Conservation (phyloP, 768 basidiomycete species). For the Trichaptum fuscoviolaceum region DNA sequence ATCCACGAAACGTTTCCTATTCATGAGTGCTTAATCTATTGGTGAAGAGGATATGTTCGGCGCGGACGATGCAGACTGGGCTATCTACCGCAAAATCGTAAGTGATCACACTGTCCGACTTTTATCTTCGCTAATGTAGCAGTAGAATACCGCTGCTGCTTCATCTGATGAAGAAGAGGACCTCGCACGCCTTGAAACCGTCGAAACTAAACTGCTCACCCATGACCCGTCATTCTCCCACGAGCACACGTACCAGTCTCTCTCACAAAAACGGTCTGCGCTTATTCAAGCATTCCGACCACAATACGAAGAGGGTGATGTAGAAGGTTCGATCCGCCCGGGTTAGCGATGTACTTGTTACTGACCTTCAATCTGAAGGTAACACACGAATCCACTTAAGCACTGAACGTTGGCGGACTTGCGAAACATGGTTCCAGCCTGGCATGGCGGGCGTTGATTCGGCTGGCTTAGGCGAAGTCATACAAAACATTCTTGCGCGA, state of each 20-base stretch:
- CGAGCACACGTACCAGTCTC: conserved; percentile 77
- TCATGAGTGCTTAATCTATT: not conserved
- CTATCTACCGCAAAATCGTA: conserved; percentile 95
- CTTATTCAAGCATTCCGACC: conserved; percentile 84
- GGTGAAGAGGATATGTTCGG: conserved; percentile 85
- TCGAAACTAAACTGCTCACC: conserved; percentile 78
- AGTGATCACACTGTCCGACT: conserved; percentile 16
- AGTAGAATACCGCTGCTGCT: conserved; percentile 57
- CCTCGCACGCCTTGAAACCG: conserved; percentile 54
- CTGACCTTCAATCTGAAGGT: conserved; percentile 29
- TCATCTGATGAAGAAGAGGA: conserved; percentile 93
- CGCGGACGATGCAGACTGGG: conserved; percentile 94
- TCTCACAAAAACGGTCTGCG: conserved; percentile 73
- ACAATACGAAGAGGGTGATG: conserved; percentile 68
- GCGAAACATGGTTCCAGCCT: conserved; percentile 90
- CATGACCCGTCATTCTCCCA: conserved; percentile 82
- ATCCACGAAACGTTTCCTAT: not conserved
- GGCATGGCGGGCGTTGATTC: conserved; percentile 93
- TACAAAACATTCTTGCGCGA: conserved; percentile 74
- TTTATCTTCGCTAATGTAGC: not conserved
- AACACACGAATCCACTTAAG: conserved; percentile 80
- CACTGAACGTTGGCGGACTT: conserved; percentile 84
- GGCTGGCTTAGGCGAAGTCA: conserved; percentile 89
- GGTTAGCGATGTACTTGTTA: not conserved
- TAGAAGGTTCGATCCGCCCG: conserved; percentile 40